Evolutionary conservation across 305 asterid genomes (phyloP).

Genomic region (Lippia alba): DNA sequence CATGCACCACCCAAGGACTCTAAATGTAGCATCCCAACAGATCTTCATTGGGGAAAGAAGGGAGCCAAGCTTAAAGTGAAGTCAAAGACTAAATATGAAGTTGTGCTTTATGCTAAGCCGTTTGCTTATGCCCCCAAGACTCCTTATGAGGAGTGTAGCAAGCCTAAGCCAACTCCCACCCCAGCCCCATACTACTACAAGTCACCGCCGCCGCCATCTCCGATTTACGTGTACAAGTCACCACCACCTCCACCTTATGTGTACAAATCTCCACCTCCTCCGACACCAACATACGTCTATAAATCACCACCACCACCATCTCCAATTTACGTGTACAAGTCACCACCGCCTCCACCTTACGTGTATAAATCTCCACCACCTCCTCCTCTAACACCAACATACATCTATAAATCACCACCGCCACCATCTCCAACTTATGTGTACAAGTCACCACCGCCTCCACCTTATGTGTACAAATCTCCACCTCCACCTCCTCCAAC

Average conservation of each 20-base stretch:
- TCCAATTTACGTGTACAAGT: constrained; percentile 25
- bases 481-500: constrained; percentile 45
- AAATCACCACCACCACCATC: constrained; percentile 44
- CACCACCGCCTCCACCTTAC: constrained; percentile 41
- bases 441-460: constrained; percentile 40
- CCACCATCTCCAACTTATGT: constrained; percentile 33
- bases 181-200: constrained; percentile 49
- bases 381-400: constrained; percentile 37
- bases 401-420: constrained; percentile 37
- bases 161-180: constrained; percentile 47
- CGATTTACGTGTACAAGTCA: constrained; percentile 38
- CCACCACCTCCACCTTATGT: constrained; percentile 42
- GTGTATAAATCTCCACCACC: constrained; percentile 46
- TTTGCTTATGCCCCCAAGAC: constrained; percentile 72
- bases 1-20: constrained; percentile 65
- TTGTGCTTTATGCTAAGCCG: constrained; percentile 66
- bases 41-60: constrained; percentile 49
- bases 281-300: constrained; percentile 22
- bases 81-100: constrained; percentile 57
- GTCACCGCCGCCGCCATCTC: constrained; percentile 53
- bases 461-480: constrained; percentile 35
- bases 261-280: constrained; percentile 44
- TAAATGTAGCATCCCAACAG: constrained; percentile 55
- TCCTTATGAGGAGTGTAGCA: constrained; percentile 46
- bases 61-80: constrained; percentile 64